These are phyloP conservation scores for Aspergillus mulundensis DNA, from an alignment of 495 filamentous ascomycete genomes.

Conservation along the genomic window DNA sequence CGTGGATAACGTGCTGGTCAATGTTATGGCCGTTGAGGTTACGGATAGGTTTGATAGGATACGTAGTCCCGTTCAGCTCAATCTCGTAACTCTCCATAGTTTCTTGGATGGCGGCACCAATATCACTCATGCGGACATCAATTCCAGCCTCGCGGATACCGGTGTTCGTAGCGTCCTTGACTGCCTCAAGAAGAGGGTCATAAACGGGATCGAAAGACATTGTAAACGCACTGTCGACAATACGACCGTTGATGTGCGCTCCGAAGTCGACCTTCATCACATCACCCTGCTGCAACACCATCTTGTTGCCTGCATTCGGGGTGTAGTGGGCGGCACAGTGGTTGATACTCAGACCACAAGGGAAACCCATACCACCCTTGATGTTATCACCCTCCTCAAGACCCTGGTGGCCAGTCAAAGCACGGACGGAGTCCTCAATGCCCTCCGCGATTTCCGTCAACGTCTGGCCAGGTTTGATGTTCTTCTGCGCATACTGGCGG, in stretches of 20 bases:
- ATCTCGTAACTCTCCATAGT: constrained; percentile 88
- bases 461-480: constrained; percentile 75
- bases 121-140: constrained; percentile 72
- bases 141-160: constrained; percentile 81
- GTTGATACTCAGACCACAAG: constrained; percentile 80
- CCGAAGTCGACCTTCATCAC: constrained; percentile 95
- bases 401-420: constrained; percentile 72
- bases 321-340: constrained; percentile 87
- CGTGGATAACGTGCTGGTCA: constrained; percentile 80
- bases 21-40: constrained; percentile 91
- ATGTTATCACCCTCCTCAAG: constrained; percentile 75
- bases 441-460: constrained; percentile 79
- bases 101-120: constrained; percentile 76
- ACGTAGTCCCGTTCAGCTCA: constrained; percentile 68
- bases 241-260: constrained; percentile 84
- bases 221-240: constrained; percentile 92
- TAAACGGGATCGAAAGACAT: constrained; percentile 83
- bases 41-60: constrained; percentile 80
- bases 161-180: constrained; percentile 82
- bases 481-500: constrained; percentile 75
- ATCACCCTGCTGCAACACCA: constrained; percentile 71
- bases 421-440: constrained; percentile 80
- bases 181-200: constrained; percentile 75
- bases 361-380: constrained; percentile 83
- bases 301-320: constrained; percentile 88